These are phyloP conservation scores for Leishmania mexicana DNA, from an alignment of 208 protist genomes.

Conservation along the genomic window DNA sequence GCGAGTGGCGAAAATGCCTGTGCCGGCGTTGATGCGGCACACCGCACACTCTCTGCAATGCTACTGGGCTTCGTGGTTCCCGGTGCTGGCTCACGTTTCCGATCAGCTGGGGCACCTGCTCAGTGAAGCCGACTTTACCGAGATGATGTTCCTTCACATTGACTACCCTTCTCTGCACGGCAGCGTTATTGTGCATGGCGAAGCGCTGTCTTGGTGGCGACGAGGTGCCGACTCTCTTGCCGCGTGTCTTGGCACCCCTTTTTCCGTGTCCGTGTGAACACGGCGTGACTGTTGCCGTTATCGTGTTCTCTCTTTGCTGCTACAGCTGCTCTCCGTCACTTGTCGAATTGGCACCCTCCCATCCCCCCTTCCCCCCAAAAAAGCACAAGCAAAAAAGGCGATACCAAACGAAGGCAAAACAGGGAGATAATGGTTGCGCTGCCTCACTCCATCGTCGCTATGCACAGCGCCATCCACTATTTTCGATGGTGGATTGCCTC, in stretches of 20 bases:
- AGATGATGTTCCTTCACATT: slow-evolving; percentile 6
- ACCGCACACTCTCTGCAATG: slow-evolving; percentile 9
- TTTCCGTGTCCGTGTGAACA: neutral
- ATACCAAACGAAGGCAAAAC: neutral
- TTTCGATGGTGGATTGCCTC: neutral
- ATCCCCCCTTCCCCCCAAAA: no score
- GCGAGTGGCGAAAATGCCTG: neutral
- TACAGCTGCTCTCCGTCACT: neutral
- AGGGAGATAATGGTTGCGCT: neutral
- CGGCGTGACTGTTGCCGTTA: neutral
- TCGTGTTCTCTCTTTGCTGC: neutral
- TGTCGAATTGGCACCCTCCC: no score
- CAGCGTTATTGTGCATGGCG: neutral
- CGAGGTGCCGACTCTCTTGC: neutral
- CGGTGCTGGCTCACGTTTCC: slow-evolving; percentile 11
- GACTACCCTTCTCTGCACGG: neutral
- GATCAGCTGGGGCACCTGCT: slow-evolving; percentile 20
- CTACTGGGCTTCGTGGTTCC: slow-evolving; percentile 28
- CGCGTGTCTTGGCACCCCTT: neutral
- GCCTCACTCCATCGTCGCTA: neutral
- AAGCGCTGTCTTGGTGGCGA: neutral
- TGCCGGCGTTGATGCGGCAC: slow-evolving; percentile 21
- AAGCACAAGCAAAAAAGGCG: neutral
- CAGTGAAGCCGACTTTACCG: slow-evolving; percentile 13
- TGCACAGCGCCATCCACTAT: neutral